A percentile compares a stretch with the other conserved stretches of the same genome.
These are phyloP conservation scores for Tuber calosporum DNA, from an alignment of 495 filamentous ascomycete species.

Conservation along the genomic window DNA sequence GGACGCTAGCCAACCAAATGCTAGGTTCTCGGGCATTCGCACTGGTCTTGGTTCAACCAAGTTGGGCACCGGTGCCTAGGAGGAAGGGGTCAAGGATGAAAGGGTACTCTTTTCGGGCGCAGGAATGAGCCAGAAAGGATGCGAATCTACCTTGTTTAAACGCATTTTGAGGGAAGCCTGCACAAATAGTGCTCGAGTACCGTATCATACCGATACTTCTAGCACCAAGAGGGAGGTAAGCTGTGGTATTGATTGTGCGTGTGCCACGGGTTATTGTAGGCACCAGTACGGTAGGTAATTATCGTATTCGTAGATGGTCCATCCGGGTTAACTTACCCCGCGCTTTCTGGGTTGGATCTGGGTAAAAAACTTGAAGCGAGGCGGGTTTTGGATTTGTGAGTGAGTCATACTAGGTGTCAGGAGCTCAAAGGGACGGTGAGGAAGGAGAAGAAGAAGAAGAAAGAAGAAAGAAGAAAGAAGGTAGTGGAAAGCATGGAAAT, in stretches of 20 bases:
- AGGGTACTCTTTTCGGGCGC: too few species aligned
- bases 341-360: not conserved
- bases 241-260: not conserved
- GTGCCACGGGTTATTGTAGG: not conserved
- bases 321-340: not conserved
- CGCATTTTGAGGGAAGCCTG: too few species aligned
- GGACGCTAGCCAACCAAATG: too few species aligned
- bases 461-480: not conserved
- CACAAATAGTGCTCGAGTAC: too few species aligned
- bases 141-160: too few species aligned
- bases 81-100: too few species aligned
- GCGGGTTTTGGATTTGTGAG: not conserved
- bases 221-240: not conserved
- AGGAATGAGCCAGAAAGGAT: too few species aligned
- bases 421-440: not conserved
- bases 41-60: too few species aligned
- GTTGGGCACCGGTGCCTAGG: too few species aligned
- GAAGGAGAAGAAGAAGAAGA: not conserved
- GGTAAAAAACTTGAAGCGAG: not conserved
- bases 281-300: not conserved
- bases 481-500: not conserved
- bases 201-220: not conserved
- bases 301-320: not conserved
- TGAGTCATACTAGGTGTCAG: not conserved
- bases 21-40: too few species aligned